These are phyloP conservation scores for Sesbania bispinosa DNA, from an alignment of 306 rosid species.

Conservation along the genomic window DNA sequence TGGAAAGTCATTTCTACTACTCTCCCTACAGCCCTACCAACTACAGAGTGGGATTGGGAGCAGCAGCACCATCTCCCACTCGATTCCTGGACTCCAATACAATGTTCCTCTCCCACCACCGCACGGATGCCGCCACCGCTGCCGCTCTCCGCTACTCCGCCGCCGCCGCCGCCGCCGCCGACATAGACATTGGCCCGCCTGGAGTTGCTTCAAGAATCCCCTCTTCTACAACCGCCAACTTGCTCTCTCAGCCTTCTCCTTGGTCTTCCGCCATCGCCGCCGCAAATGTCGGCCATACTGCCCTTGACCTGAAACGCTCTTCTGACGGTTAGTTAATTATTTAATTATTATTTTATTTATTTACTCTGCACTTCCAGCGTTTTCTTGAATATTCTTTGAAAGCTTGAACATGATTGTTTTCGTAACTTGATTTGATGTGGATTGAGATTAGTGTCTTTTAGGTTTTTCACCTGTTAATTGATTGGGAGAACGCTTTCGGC, in stretches of 20 bases:
- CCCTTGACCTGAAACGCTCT: constrained; percentile 66
- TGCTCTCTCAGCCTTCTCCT: constrained; percentile 47
- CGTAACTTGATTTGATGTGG: not conserved
- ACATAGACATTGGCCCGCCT: constrained; percentile 40
- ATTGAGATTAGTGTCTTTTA: not conserved
- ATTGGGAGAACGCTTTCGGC: not conserved
- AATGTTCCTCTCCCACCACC: constrained; percentile 35
- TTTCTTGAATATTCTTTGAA: not conserved
- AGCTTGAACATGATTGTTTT: not conserved
- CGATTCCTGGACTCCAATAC: constrained; percentile 25
- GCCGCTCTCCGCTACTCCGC: constrained; percentile 37
- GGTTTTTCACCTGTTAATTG: not conserved
- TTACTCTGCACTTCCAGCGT: not conserved
- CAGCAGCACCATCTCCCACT: constrained; percentile 31
- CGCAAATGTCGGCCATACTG: constrained; percentile 11
- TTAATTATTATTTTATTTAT: not conserved
- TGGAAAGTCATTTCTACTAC: constrained; percentile 37
- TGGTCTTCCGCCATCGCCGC: constrained; percentile 48
- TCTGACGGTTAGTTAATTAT: constrained; percentile 50
- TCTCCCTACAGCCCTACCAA: constrained; percentile 37
- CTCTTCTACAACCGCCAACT: constrained; percentile 39
- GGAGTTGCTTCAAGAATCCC: constrained; percentile 31
- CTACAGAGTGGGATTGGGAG: not conserved
- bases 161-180: constrained; percentile 30
- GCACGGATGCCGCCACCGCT: constrained; percentile 6